Evolutionary conservation across 2,329 filamentous ascomycete species (phyloP).

Genomic region (Capronia americana): DNA sequence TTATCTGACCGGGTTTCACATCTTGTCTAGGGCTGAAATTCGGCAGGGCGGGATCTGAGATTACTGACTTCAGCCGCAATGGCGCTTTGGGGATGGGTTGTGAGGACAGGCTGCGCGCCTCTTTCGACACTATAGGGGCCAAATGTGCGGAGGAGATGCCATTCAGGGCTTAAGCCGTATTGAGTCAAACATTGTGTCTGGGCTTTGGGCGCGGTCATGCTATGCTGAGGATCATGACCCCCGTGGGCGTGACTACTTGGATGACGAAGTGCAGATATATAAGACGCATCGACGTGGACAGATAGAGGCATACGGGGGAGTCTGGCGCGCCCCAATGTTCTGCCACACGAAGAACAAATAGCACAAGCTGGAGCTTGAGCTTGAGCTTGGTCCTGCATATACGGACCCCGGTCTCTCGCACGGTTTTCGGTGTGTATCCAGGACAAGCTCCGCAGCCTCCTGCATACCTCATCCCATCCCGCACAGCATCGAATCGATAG

Average conservation of each 20-base stretch:
- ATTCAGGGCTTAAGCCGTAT: neutral
- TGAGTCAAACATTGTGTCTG: neutral
- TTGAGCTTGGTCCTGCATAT: conserved; percentile 6
- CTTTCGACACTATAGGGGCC: neutral
- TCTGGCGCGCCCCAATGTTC: neutral
- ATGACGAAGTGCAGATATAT: neutral
- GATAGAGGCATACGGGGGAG: neutral
- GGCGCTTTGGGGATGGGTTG: neutral
- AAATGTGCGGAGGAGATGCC: neutral
- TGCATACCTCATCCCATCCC: neutral
- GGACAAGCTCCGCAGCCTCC: neutral
- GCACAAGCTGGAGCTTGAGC: neutral
- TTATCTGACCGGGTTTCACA: conserved; percentile 4
- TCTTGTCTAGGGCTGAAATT: conserved; percentile 8
- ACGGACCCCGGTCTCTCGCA: neutral
- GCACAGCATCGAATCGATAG: neutral
- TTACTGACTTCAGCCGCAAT: conserved; percentile 12
- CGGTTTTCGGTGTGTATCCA: neutral
- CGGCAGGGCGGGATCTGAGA: conserved; percentile 2
- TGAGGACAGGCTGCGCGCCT: neutral
- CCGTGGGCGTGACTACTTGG: neutral
- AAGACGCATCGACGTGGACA: neutral
- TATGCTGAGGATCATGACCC: conserved; percentile 14
- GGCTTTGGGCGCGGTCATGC: neutral
- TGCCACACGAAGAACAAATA: neutral